Percentiles rank a stretch among this genome's conserved stretches.
Conservation (phyloP, 2,329 filamentous ascomycete genomes). For the Colletotrichum euphorbiae region DNA sequence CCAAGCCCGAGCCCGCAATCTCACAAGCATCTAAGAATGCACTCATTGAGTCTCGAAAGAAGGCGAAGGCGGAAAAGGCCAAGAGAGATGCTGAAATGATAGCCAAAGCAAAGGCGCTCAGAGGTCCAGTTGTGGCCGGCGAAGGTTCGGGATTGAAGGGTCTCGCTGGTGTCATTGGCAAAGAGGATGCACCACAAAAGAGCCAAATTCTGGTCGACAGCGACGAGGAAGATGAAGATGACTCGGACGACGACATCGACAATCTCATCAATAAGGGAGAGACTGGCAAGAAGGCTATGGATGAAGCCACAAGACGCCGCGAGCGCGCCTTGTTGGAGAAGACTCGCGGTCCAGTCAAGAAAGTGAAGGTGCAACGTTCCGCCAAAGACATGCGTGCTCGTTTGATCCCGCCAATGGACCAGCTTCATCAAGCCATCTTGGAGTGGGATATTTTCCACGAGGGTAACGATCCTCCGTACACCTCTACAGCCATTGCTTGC, state of each 20-base stretch:
- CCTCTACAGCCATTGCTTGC: slow-evolving; percentile 68
- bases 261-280: slow-evolving; percentile 61
- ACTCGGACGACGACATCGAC: slow-evolving; percentile 61
- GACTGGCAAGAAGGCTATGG: slow-evolving; percentile 60
- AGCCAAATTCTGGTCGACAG: slow-evolving; percentile 93
- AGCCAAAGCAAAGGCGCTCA: slow-evolving; percentile 73
- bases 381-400: slow-evolving; percentile 95
- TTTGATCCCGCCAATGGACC: slow-evolving; percentile 87
- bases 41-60: slow-evolving; percentile 45
- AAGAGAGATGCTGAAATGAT: slow-evolving; percentile 79
- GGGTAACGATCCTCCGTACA: slow-evolving; percentile 85
- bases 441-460: slow-evolving; percentile 95
- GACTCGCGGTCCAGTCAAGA: slow-evolving; percentile 81
- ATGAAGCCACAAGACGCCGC: slow-evolving; percentile 60
- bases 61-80: slow-evolving; percentile 71
- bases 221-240: slow-evolving; percentile 72
- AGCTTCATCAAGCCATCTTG: slow-evolving; percentile 86
- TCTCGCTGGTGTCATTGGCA: slow-evolving; percentile 76
- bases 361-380: slow-evolving; percentile 82
- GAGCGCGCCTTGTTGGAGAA: slow-evolving; percentile 64
- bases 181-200: slow-evolving; percentile 79
- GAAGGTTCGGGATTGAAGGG: slow-evolving; percentile 83
- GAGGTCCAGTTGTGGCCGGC: slow-evolving; percentile 69
- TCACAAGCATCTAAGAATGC: slow-evolving; percentile 35
- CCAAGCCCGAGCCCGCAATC: slow-evolving; percentile 31